Percentiles rank a stretch among this genome's conserved stretches.
phyloP scores from a whole-genome alignment of 2,329 filamentous ascomycete genomes.

The Lojkania enalia region DNA sequence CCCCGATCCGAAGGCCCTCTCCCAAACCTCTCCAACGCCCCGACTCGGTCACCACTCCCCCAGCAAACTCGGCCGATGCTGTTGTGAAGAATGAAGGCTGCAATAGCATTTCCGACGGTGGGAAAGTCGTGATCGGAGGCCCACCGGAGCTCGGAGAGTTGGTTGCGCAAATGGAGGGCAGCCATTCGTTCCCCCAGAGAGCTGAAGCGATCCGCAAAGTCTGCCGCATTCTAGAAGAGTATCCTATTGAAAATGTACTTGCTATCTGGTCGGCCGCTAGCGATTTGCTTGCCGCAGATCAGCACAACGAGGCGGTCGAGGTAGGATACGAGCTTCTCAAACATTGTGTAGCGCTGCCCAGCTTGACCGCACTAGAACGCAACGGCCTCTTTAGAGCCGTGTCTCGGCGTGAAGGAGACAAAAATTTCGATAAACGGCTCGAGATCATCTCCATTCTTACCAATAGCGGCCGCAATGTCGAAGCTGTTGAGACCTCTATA shows the following conservation, averaged over 20 bases:
- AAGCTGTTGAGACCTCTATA: slow-evolving; percentile 42
- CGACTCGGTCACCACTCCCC: slow-evolving; percentile 25
- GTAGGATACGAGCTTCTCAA: slow-evolving; percentile 42
- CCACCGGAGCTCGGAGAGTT: slow-evolving; percentile 42
- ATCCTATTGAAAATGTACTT: slow-evolving; percentile 42
- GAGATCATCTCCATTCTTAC: slow-evolving; percentile 43
- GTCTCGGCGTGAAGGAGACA: slow-evolving; percentile 29
- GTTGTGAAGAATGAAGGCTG: slow-evolving; percentile 21
- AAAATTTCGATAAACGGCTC: slow-evolving; percentile 38
- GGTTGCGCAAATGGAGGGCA: slow-evolving; percentile 34
- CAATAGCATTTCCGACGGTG: not conserved
- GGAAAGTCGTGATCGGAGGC: slow-evolving; percentile 29
- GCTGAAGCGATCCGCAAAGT: slow-evolving; percentile 38
- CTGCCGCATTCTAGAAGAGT: slow-evolving; percentile 38
- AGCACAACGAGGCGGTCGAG: slow-evolving; percentile 37
- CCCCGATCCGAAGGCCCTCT: slow-evolving; percentile 35
- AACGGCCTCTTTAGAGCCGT: slow-evolving; percentile 45
- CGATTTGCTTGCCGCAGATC: slow-evolving; percentile 41
- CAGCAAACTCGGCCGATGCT: slow-evolving; percentile 28
- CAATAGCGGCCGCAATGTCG: slow-evolving; percentile 42
- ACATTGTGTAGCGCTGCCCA: slow-evolving; percentile 37
- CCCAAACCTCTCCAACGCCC: slow-evolving; percentile 23
- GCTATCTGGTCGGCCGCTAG: slow-evolving; percentile 43
- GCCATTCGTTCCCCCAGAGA: slow-evolving; percentile 31
- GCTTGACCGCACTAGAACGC: slow-evolving; percentile 42